These are phyloP conservation scores for Cordyceps militaris DNA, from an alignment of 2,329 filamentous ascomycete genomes.

Conservation along the genomic window DNA sequence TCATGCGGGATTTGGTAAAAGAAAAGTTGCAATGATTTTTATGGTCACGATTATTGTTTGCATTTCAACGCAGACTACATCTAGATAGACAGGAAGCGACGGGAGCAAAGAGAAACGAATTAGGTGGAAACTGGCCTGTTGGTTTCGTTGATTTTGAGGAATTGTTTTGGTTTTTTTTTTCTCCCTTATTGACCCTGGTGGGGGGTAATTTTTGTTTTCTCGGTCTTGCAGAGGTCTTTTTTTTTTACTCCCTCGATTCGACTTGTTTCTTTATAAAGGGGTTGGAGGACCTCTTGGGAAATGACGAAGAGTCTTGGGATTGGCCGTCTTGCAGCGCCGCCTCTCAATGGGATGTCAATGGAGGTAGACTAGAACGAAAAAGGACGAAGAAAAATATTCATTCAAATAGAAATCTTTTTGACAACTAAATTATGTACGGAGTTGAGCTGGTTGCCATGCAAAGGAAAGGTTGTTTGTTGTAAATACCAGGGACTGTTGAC, in stretches of 20 bases:
- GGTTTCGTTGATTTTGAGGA: too few relatives aligned
- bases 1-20: conserved; percentile 14
- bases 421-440: neutral
- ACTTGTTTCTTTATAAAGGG: neutral
- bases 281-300: conserved; percentile 9
- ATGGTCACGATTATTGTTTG: conserved; percentile 14
- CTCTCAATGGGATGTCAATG: neutral
- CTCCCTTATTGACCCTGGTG: neutral
- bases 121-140: neutral
- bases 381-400: neutral
- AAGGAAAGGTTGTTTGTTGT: too few relatives aligned
- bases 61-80: conserved; percentile 13
- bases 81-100: conserved; percentile 6
- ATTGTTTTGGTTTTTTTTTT: neutral
- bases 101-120: neutral
- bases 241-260: too few relatives aligned
- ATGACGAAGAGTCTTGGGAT: neutral
- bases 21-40: conserved; percentile 16
- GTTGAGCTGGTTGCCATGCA: too few relatives aligned
- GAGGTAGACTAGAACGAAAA: conserved; percentile 6
- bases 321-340: neutral
- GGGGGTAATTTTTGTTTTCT: neutral
- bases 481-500: too few relatives aligned
- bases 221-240: neutral
- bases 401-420: neutral